Conservation (phyloP, 2,329 filamentous ascomycete genomes). For the Beauveria asiatica region DNA sequence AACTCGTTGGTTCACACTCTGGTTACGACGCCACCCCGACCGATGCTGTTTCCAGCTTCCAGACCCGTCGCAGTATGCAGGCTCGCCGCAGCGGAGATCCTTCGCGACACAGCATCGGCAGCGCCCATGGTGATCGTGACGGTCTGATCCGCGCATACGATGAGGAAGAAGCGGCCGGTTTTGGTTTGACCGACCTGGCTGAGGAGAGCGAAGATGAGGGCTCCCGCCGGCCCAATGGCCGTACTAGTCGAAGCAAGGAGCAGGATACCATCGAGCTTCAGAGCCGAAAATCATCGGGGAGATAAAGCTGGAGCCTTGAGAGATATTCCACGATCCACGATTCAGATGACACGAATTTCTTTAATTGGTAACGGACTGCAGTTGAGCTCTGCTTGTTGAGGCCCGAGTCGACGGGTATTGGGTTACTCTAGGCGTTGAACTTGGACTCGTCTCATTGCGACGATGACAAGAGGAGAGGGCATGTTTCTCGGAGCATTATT, state of each 20-base stretch:
- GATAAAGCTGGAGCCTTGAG: neutral
- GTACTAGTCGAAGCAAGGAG: constrained; percentile 30
- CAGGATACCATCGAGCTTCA: constrained; percentile 42
- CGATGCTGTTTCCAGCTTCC: constrained; percentile 80
- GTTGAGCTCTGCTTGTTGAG: neutral
- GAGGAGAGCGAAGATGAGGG: constrained; percentile 65
- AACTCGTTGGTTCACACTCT: constrained; percentile 50
- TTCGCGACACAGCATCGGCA: constrained; percentile 54
- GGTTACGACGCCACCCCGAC: constrained; percentile 76
- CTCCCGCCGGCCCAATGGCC: constrained; percentile 28
- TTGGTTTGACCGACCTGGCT: constrained; percentile 70
- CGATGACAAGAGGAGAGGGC: neutral
- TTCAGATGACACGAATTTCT: constrained; percentile 10
- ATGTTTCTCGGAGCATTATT: neutral
- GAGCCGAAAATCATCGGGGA: constrained; percentile 32
- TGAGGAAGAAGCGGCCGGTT: constrained; percentile 64
- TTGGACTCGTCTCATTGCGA: neutral
- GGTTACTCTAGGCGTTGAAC: neutral
- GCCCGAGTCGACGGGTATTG: neutral
- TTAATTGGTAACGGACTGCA: constrained; percentile 1
- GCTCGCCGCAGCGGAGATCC: constrained; percentile 65
- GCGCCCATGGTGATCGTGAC: constrained; percentile 61
- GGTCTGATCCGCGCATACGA: constrained; percentile 86
- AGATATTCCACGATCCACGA: constrained; percentile 7
- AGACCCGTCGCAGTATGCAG: constrained; percentile 92